Base-by-base conservation (phyloP, 306 rosid species). In the Crotalaria pallida region DNA sequence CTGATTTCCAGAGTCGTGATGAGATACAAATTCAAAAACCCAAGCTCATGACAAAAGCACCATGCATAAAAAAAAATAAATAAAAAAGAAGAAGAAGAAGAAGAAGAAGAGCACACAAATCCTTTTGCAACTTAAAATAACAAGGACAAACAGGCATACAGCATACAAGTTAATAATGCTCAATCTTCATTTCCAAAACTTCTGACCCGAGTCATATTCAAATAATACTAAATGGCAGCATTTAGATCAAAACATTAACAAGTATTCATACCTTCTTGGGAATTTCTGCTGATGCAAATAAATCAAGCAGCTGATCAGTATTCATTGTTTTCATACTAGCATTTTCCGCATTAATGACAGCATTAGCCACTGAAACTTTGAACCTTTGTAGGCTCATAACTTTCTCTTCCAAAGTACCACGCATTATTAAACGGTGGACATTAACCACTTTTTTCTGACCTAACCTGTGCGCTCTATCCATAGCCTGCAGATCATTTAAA, bases 251-350 rank as follows among this genome's bases (percentile, higher is more conserved):
- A 69, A 64, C 24, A 70, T 49, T 44, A 66, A 66, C 58, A 59
- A 4, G 43, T 34, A 50, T 11, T 12, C 15, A 2, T 89, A 92
- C 98, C 98, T 88, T 87, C 64, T 77, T 85, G 66, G 84, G 72
- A 60, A 80, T 67, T 62, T 94, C 96, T 34, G 94, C 96, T 0
- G 98, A 81, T 45, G 92, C 89, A 81, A 94, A 94, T 65, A 90
- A 88, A 84, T 94, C 98, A 44, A 94, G 98, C 83, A 94, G 80
- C 78, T 94, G 98, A 72, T 94, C 97, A 22, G 98, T 94, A 77
- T 94, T 94, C 98, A 94, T 94, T n/a, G 98, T 90, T 70, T 87
- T 94, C 97, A 94, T 75, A 77, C 98, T 94, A 26, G 98, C 85
- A 80, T 94, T 94, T 70, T 94, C 98, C 5, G 97, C 45, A 85